These are phyloP conservation scores for Pestalotiopsis sp. DNA, from an alignment of 2,329 filamentous ascomycete species.

Conservation along the genomic window DNA sequence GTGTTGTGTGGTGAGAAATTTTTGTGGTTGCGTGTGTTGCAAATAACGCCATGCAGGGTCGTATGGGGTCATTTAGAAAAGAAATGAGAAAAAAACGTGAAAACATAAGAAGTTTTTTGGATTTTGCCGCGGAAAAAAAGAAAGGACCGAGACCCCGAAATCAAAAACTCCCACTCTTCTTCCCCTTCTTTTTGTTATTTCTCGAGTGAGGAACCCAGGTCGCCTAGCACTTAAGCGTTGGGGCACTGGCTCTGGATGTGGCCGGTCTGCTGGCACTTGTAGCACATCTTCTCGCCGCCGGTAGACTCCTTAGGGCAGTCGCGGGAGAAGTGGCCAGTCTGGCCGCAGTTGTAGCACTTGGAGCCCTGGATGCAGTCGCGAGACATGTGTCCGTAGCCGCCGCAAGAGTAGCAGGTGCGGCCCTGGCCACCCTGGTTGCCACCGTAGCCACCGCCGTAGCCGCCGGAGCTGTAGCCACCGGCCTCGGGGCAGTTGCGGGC, in stretches of 20 bases:
- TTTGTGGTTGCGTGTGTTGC: not conserved
- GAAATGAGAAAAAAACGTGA: not conserved
- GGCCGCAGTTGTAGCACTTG: slow-evolving; percentile 99
- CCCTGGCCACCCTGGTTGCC: slow-evolving; percentile 53
- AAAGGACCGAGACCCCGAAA: not conserved
- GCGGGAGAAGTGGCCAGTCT: slow-evolving; percentile 91
- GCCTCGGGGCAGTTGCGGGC: slow-evolving; percentile 84
- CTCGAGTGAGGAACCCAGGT: not conserved
- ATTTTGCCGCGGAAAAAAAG: not conserved
- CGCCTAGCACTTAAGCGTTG: slow-evolving; percentile 46
- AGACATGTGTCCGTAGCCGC: slow-evolving; percentile 95
- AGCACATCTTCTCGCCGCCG: slow-evolving; percentile 92
- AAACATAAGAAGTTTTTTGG: not conserved
- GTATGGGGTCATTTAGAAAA: slow-evolving; percentile 6
- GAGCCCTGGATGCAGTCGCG: slow-evolving; percentile 98
- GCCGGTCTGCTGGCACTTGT: slow-evolving; percentile 85
- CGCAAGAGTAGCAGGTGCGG: slow-evolving; percentile 98
- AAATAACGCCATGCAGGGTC: slow-evolving; percentile 11
- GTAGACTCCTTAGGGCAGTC: slow-evolving; percentile 94
- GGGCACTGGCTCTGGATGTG: slow-evolving; percentile 96
- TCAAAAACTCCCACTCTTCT: too few species aligned
- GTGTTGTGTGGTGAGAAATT: not conserved
- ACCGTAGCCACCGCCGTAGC: slow-evolving; percentile 43
- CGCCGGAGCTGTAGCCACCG: slow-evolving; percentile 48
- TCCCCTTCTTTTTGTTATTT: not conserved